Base-by-base conservation (phyloP, 352 stramenopile species). In the Phytophthora sp. region DNA sequence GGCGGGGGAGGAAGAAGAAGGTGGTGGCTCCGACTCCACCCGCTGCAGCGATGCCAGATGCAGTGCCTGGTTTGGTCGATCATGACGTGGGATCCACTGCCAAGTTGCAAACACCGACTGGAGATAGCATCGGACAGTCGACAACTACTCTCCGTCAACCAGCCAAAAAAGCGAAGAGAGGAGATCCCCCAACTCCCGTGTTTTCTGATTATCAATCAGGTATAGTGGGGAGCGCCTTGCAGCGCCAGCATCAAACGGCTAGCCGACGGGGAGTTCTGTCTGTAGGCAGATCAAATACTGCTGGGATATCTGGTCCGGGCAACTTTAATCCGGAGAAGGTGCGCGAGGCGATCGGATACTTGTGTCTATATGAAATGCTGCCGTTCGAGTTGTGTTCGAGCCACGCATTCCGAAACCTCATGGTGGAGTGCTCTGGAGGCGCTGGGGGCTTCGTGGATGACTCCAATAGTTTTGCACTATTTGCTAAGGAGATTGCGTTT, bases 281-380 rank as follows among this genome's bases (percentile, higher is more conserved):
- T 57, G 20, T 12, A 26, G 49, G 15, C 30, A 39, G 21, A 26
- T 7, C n/a, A n/a, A 59, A n/a, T 30, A 15, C 21, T 47, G 15
- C 27, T 26, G 26, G 18, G 8, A 18, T 20, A 9, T 45, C 44
- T 47, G 45, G 41, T 30, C 13, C 59, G 9, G 21, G 49, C 16
- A 66, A 63, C 7, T 74, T 86, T 30, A 84, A 86, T 51, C 29
- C 66, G 5, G 84, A 90, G 27, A 84, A 85, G 35, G 73, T 93
- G 1, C 79, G 81, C 0, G 80, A 91, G 47, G 82, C 80, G 0
- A 69, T 88, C 18, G 79, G 75, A 1, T 84, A 80, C 26, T 44
- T 93, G 24, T 91, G 82, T 31, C 62, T 93, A 9, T 78, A 85
- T 31, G 82, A 93, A 38, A 83, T 91, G 73, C 56, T 89, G 26